phyloP scores from a whole-genome alignment of 768 basidiomycete species.

The Russula foetens region DNA sequence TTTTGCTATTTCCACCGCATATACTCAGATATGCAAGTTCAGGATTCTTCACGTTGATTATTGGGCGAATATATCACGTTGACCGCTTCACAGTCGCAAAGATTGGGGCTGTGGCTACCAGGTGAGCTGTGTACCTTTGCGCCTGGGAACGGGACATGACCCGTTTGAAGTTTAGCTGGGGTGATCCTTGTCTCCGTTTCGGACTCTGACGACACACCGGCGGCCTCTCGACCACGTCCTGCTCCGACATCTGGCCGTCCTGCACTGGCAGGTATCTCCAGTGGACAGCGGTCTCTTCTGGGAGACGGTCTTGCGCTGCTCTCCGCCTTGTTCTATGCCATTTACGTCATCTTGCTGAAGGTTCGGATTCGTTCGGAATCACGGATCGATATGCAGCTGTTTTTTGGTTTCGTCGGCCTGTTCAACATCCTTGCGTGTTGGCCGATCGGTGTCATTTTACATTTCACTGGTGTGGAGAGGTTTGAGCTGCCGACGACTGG shows the following conservation, averaged over 20 bases:
- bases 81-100: slow-evolving; percentile 71
- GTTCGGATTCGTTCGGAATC: slow-evolving; percentile 75
- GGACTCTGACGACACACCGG: slow-evolving; percentile 42
- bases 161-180: slow-evolving; percentile 55
- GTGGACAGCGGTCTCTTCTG: slow-evolving; percentile 29
- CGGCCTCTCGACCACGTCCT: slow-evolving; percentile 7
- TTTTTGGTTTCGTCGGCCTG: slow-evolving; percentile 90
- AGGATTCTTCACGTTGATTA: slow-evolving; percentile 90
- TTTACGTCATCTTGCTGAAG: slow-evolving; percentile 87
- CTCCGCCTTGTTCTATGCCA: slow-evolving; percentile 82
- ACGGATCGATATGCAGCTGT: slow-evolving; percentile 86
- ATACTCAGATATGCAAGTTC: background rate
- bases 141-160: background rate
- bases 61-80: slow-evolving; percentile 77
- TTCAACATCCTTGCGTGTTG: slow-evolving; percentile 72
- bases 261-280: slow-evolving; percentile 12
- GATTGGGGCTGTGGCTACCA: slow-evolving; percentile 65
- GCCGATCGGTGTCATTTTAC: slow-evolving; percentile 73
- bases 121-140: slow-evolving; percentile 39
- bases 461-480: slow-evolving; percentile 61
- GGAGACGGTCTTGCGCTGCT: slow-evolving; percentile 82
- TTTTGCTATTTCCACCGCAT: background rate
- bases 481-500: slow-evolving; percentile 59
- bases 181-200: slow-evolving; percentile 86
- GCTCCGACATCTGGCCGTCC: slow-evolving; percentile 4